Base-by-base conservation (phyloP, 2,329 filamentous ascomycete species). In the Xylaria sp. region DNA sequence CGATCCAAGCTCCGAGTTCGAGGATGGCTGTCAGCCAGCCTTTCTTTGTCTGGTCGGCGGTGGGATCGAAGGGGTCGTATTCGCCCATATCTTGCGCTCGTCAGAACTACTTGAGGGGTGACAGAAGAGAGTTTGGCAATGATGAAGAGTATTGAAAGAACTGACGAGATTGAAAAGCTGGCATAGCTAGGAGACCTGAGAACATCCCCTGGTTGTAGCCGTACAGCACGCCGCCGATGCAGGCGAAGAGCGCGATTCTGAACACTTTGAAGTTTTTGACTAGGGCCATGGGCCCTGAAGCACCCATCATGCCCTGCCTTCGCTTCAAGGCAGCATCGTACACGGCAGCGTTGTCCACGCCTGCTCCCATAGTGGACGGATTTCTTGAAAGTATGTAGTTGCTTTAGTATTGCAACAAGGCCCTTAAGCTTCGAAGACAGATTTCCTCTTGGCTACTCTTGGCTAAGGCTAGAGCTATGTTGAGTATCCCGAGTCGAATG, bases 131-230 rank as follows among this genome's bases (percentile, higher is more conserved):
- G n/a, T n/a, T n/a, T n/a, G n/a, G n/a, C n/a, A n/a, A n/a, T n/a
- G n/a, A 7, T 8, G 28, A 17, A 19, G 33, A 33, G 28, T 9
- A 38, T 56, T 9, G n/a, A 12, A 2, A 17, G 40, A 7, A 75
- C 83, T 67, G 70, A 84, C 83, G 83, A 51, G 74, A 70, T 65
- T 82, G 77, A 63, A 87, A 87, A 4, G 83, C 70, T 1, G 78
- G 78, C 84, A 87, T 87, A 15, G 81, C 80, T 8, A 87, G 74
- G 7, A 93, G 85, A 23, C 90, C 89, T n/a, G 86, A 86, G 77
- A 92, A 91, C 77, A 92, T 89, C 68, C 90, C 90, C 73, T 92
- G 88, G 72, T 92, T 92, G 77, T 92, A 92, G 19, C 90, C 89
- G 73, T 91, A 87, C 1, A 87, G 76, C 2, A 87, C 78, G 55